phyloP scores from a whole-genome alignment of 768 basidiomycete species.

The Gloeopeniophorella convolvens region DNA sequence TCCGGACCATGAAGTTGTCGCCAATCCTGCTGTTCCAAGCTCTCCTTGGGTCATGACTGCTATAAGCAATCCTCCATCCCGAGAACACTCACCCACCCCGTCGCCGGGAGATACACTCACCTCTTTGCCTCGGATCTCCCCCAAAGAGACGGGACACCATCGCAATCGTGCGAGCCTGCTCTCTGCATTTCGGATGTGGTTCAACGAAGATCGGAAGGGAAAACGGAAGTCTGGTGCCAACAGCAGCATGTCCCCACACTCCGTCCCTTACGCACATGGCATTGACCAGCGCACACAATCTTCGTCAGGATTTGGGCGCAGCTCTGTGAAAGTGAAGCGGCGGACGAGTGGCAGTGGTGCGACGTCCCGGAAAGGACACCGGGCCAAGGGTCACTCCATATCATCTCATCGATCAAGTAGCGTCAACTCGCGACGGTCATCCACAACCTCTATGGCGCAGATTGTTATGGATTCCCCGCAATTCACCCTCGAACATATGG shows the following conservation, averaged over 20 bases:
- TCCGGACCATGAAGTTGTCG: constrained; percentile 32
- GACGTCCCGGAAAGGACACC: constrained; percentile 35
- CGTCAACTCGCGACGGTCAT: constrained; percentile 78
- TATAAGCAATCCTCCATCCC: constrained; percentile 25
- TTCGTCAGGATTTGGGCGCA: constrained; percentile 21
- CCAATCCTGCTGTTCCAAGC: constrained; percentile 16
- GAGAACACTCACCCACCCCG: constrained; percentile 40
- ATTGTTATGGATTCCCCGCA: constrained; percentile 51
- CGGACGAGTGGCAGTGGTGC: constrained; percentile 39
- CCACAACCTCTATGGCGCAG: constrained; percentile 42
- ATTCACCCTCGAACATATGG: constrained; percentile 36
- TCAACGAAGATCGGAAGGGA: constrained; percentile 84
- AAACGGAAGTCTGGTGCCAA: constrained; percentile 55
- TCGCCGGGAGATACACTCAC: constrained; percentile 49
- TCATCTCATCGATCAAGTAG: constrained; percentile 88
- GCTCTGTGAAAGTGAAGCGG: constrained; percentile 38
- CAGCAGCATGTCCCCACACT: constrained; percentile 3
- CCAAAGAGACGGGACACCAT: constrained; percentile 32
- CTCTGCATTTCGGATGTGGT: constrained; percentile 84
- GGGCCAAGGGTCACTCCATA: constrained; percentile 60
- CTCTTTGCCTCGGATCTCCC: constrained; percentile 37
- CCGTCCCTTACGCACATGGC: constrained; percentile 7
- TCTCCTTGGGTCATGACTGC: constrained; percentile 66
- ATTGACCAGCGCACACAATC: constrained; percentile 12
- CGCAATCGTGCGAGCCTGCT: constrained; percentile 76